Evolutionary conservation across 2,329 filamentous ascomycete species (phyloP).

Genomic region (Ascomycota sp.): DNA sequence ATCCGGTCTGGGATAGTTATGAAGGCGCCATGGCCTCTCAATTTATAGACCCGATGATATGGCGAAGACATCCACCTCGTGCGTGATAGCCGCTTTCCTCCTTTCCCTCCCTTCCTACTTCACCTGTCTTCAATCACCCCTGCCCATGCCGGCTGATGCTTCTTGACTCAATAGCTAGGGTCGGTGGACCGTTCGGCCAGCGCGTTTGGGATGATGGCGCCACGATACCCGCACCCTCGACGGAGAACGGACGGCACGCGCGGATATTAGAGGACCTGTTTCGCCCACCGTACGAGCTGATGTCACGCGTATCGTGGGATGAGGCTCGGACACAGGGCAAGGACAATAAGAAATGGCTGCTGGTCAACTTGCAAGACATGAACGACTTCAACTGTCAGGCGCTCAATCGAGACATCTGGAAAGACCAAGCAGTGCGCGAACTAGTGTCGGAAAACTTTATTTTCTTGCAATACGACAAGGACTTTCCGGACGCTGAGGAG

Average conservation of each 20-base stretch:
- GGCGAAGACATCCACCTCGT: conserved; percentile 15
- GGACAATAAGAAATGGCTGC: conserved; percentile 75
- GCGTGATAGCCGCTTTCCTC: conserved; percentile 4
- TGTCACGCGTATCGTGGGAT: conserved; percentile 64
- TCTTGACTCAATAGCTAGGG: conserved; percentile 3
- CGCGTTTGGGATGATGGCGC: conserved; percentile 15
- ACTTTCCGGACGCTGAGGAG: conserved; percentile 54
- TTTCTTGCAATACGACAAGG: conserved; percentile 85
- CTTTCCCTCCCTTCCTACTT: neutral
- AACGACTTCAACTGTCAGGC: conserved; percentile 88
- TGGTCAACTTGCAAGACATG: conserved; percentile 89
- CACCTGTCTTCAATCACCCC: neutral
- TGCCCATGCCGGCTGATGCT: too few species aligned
- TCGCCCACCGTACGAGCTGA: conserved; percentile 78
- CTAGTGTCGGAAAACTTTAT: conserved; percentile 82
- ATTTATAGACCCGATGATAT: conserved; percentile 44
- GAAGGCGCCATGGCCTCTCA: conserved; percentile 32
- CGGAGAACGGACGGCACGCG: conserved; percentile 42
- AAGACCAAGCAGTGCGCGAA: conserved; percentile 58
- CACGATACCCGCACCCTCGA: conserved; percentile 5
- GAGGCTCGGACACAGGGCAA: conserved; percentile 70
- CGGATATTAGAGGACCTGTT: conserved; percentile 78
- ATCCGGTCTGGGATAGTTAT: conserved; percentile 21
- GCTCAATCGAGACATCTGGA: conserved; percentile 91
- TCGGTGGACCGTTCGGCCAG: conserved; percentile 17